These are phyloP conservation scores for Colletotrichum trifolii DNA, from an alignment of 2,329 filamentous ascomycete species.

Conservation along the genomic window DNA sequence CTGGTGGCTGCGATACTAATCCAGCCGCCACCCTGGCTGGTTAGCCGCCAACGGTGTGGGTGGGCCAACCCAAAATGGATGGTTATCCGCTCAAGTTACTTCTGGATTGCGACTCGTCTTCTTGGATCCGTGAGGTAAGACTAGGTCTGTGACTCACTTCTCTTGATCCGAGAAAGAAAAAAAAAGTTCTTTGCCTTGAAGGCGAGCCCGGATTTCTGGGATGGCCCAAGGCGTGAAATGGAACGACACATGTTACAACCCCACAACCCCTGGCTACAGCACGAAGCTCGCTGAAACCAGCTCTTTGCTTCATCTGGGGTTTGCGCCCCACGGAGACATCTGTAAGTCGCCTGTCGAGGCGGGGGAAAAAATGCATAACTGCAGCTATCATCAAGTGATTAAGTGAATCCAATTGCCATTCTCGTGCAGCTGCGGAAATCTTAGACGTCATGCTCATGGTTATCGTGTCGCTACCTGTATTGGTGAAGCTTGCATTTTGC, in stretches of 20 bases:
- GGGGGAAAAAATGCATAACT: background rate
- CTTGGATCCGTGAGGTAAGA: background rate
- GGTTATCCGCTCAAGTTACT: background rate
- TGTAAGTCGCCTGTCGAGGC: background rate
- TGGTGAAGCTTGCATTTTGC: too few relatives aligned
- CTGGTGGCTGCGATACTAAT: too few relatives aligned
- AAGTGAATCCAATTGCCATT: too few relatives aligned
- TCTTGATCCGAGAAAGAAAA: background rate
- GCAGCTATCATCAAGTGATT: background rate
- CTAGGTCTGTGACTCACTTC: background rate
- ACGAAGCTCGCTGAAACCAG: conserved; percentile 7
- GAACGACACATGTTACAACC: conserved; percentile 1
- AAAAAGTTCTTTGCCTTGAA: background rate
- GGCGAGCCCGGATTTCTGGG: background rate
- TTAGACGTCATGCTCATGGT: too few relatives aligned
- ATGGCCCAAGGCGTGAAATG: background rate
- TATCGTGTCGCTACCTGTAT: too few relatives aligned
- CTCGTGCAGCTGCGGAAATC: too few relatives aligned
- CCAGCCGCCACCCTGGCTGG: too few relatives aligned
- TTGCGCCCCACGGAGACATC: background rate
- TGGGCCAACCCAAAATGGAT: background rate
- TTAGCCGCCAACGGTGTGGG: background rate
- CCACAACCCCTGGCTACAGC: background rate
- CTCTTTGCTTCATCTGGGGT: background rate
- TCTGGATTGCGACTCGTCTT: background rate